Percentiles rank a stretch among this genome's conserved stretches.
These are phyloP conservation scores for Candida chauliodis DNA, from an alignment of 805 yeast species.

Conservation along the genomic window DNA sequence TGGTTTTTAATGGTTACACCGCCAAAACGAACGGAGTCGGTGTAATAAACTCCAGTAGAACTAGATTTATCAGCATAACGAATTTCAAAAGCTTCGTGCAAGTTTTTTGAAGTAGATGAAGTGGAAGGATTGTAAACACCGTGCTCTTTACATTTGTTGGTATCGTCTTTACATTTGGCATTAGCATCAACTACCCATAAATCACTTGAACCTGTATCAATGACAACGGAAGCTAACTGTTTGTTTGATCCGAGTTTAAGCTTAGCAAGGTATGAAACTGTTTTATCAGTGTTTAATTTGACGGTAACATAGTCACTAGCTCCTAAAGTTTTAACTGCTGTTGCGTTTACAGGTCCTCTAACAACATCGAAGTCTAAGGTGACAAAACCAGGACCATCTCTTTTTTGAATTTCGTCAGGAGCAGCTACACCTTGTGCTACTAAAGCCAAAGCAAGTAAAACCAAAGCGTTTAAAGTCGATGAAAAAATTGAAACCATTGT, in stretches of 20 bases:
- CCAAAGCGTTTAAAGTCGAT: conserved; percentile 6
- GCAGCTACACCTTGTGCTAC: conserved; percentile 9
- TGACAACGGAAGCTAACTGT: conserved; percentile 16
- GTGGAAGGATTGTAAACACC: conserved; percentile 15
- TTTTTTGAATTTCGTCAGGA: conserved; percentile 6
- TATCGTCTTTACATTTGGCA: conserved; percentile 17
- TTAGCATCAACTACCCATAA: conserved; percentile 24
- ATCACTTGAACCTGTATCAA: conserved; percentile 28
- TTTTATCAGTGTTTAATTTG: conserved; percentile 4
- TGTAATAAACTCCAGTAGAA: conserved; percentile 14
- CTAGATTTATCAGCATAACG: conserved; percentile 11
- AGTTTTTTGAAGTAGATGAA: conserved; percentile 8
- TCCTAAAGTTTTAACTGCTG: conserved; percentile 1
- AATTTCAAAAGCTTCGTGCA: conserved; percentile 9
- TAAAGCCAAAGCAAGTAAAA: conserved; percentile 9
- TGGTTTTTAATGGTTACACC: conserved; percentile 12
- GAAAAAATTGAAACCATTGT: conserved; percentile 9
- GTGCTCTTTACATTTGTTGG: conserved; percentile 5
- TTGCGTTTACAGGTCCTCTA: background rate
- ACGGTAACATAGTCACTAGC: background rate
- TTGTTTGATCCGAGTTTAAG: conserved; percentile 14
- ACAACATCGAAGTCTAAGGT: conserved; percentile 9
- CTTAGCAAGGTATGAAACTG: conserved; percentile 4
- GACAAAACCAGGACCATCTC: conserved; percentile 8
- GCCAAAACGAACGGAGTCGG: conserved; percentile 13